A percentile compares a stretch with the other conserved stretches of the same genome.
phyloP scores from a whole-genome alignment of 371 early-diverging fungal species.

The Basidiobolus meristosporus region DNA sequence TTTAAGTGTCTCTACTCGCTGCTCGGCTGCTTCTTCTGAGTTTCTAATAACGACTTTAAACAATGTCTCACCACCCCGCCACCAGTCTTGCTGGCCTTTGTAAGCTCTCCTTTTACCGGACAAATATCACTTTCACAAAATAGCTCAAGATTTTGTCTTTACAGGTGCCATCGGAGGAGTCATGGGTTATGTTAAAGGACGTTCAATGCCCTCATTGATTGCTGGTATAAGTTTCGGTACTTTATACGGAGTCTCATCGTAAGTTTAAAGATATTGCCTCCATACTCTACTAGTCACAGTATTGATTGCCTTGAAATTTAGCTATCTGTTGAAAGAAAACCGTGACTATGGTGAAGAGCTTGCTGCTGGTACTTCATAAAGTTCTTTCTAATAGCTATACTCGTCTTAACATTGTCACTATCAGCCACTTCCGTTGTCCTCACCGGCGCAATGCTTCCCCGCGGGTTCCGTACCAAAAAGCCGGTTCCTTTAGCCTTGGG shows the following conservation, averaged over 20 bases:
- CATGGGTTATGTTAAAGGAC: constrained; percentile 29
- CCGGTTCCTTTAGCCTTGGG: constrained; percentile 22
- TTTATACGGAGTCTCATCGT: constrained; percentile 32
- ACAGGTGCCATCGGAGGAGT: constrained; percentile 24
- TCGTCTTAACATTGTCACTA: neutral
- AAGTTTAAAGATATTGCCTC: neutral
- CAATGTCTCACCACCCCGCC: constrained; percentile 25
- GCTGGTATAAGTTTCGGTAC: constrained; percentile 43
- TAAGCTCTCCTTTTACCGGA: neutral
- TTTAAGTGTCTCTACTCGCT: too few species aligned
- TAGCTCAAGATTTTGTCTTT: neutral
- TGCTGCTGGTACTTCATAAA: constrained; percentile 12
- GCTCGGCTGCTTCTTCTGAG: too few species aligned
- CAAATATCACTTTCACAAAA: neutral
- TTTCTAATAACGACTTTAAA: too few species aligned
- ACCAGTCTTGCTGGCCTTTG: constrained; percentile 24
- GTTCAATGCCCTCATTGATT: constrained; percentile 32
- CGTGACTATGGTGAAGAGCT: constrained; percentile 38
- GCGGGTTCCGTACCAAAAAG: constrained; percentile 25
- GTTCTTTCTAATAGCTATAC: neutral
- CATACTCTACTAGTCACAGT: neutral
- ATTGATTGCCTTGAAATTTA: constrained; percentile 1
- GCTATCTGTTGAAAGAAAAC: constrained; percentile 34
- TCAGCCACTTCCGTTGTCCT: constrained; percentile 24
- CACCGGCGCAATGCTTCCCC: constrained; percentile 31